These are phyloP conservation scores for Boehmeria nivea DNA, from an alignment of 306 rosid genomes.

Conservation along the genomic window DNA sequence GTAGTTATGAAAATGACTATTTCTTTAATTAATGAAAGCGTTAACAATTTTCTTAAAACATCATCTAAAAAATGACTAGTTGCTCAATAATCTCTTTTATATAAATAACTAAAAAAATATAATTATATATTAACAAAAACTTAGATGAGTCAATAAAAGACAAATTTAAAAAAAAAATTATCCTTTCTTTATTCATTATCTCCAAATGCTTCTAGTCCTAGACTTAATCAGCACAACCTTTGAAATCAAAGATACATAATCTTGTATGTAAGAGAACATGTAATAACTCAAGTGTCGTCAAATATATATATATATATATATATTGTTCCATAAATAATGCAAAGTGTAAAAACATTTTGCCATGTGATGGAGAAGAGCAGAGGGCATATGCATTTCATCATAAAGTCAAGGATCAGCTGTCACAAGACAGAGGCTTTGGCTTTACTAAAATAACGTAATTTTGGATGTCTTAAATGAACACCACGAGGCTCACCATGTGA, in stretches of 20 bases:
- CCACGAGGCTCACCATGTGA: conserved; percentile 13
- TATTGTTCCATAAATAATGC: neutral
- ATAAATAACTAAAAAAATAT: too few species aligned
- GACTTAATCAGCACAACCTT: too few species aligned
- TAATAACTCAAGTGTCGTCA: neutral
- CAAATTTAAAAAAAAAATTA: too few species aligned
- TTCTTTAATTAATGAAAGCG: too few species aligned
- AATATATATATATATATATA: neutral
- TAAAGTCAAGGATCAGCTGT: conserved; percentile 11
- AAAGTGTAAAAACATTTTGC: neutral
- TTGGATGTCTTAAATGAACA: neutral
- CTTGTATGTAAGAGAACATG: neutral
- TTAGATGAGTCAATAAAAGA: too few species aligned
- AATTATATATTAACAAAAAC: too few species aligned
- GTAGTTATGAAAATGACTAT: too few species aligned
- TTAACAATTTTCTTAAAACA: too few species aligned
- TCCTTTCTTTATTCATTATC: too few species aligned
- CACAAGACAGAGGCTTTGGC: neutral
- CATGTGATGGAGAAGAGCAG: conserved; percentile 4
- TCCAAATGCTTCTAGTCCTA: neutral
- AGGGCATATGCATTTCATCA: conserved; percentile 4
- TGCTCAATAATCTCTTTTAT: too few species aligned
- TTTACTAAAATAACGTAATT: too few species aligned
- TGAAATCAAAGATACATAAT: neutral
- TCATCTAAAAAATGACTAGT: too few species aligned